These are phyloP conservation scores for Phytopythium aichiense DNA, from an alignment of 352 stramenopile species.

Conservation along the genomic window DNA sequence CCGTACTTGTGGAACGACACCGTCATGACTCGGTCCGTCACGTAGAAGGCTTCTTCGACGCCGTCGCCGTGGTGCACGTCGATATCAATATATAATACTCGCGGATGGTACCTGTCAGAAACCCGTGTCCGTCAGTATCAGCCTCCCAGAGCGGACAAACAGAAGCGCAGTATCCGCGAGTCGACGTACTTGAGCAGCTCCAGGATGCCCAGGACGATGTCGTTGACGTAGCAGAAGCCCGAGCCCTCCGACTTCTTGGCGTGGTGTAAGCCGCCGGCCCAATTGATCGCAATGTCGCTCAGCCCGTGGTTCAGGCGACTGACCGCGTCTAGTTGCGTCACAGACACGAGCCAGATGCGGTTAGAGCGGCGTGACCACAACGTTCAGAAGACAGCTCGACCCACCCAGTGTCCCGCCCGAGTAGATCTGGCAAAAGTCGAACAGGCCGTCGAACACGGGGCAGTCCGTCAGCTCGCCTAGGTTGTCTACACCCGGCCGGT, in stretches of 20 bases:
- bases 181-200: conserved; percentile 95
- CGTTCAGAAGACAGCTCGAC: background rate
- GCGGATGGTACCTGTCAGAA: conserved; percentile 66
- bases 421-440: conserved; percentile 98
- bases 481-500: conserved; percentile 63
- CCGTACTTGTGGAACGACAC: conserved; percentile 99
- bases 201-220: conserved; percentile 98
- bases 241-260: conserved; percentile 97
- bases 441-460: conserved; percentile 98
- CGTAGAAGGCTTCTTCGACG: conserved; percentile 96
- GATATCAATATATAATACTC: conserved; percentile 99
- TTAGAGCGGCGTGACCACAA: background rate
- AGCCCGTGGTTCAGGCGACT: conserved; percentile 95
- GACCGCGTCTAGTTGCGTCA: conserved; percentile 83
- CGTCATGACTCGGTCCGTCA: conserved; percentile 98
- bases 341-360: background rate
- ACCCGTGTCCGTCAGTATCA: background rate
- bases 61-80: conserved; percentile 99
- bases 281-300: conserved; percentile 98
- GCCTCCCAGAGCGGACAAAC: background rate
- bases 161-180: background rate
- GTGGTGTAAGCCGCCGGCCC: conserved; percentile 97
- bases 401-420: conserved; percentile 92
- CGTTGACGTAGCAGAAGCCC: conserved; percentile 97
- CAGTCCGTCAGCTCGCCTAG: conserved; percentile 95